Conservation (phyloP, 2,329 filamentous ascomycete genomes). For the Venturia aucupariae region DNA sequence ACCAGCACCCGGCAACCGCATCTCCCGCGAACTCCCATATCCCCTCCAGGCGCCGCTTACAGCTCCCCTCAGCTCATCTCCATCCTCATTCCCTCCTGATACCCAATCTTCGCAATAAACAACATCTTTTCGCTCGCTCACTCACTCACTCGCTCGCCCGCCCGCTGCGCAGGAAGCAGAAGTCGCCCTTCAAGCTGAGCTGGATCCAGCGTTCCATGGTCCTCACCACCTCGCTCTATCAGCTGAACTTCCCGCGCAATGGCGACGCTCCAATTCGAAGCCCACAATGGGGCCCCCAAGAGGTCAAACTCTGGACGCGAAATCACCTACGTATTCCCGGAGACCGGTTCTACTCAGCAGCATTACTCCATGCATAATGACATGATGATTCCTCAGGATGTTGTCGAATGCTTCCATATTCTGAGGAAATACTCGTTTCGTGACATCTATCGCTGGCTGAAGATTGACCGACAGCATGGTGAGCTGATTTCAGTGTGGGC, state of each 20-base stretch:
- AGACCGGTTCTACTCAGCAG: background rate
- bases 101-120: background rate
- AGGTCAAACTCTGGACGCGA: conserved; percentile 11
- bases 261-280: conserved; percentile 9
- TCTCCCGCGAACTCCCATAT: background rate
- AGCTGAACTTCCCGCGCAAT: background rate
- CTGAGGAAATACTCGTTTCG: conserved; percentile 9
- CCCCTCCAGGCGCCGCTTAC: background rate
- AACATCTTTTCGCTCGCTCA: background rate
- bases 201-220: conserved; percentile 1
- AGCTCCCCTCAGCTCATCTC: background rate
- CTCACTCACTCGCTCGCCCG: background rate
- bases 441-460: conserved; percentile 13
- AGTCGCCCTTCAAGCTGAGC: background rate
- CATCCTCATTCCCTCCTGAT: no score
- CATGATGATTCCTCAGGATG: conserved; percentile 12
- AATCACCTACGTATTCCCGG: conserved; percentile 10
- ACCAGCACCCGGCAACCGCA: background rate
- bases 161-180: background rate
- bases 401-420: conserved; percentile 9
- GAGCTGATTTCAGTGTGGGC: background rate
- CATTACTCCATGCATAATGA: background rate
- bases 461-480: conserved; percentile 15
- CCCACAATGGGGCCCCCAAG: conserved; percentile 12
- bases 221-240: background rate